Evolutionary conservation across 1,139 yeast species (phyloP), one percentile per base, ranked within the genome.

Genomic region (Lodderomyces orthopsilosis): DNA sequence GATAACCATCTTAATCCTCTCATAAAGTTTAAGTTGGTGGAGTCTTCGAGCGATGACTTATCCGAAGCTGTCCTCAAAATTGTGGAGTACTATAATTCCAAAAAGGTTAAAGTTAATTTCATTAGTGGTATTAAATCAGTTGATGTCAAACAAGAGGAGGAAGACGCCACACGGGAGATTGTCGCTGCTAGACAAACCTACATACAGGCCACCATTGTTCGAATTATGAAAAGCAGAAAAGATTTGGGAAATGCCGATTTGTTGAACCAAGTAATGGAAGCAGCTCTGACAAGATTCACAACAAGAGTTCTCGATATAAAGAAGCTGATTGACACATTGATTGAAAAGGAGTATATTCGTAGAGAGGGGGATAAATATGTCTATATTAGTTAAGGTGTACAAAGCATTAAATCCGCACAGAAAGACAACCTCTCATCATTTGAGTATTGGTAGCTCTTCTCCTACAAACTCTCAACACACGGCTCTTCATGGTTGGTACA

Each of bases 171-270:
- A 55, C 85, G 84, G 63, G 96, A 90, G 59, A 81, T 93, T 50
- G 90, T 84, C 54, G 93, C 89, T 57, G 88, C 90, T 48, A 81
- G 98, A 56, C 88, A 85, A 68, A 81, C 86, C 59, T 85, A 84
- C 66, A 74, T 93, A 56, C 88, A 90, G 59, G 96, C 98, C 1
- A 87, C 95, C 57, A 89, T 93, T 65, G 98, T 93, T 37, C 79
- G 98, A 57, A 88, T 93, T 57, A 93, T 93, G 98, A 93, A 93
- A 69, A 91, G 96, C 1, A 79, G 97, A 58, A 86, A 90, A 63
- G 75, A 74, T 41, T 73, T 89, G 54, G 80, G 81, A 50, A 97
- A 90, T 60, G 85, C 85, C 41, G 83, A 83, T 42, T 75, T 93
- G 57, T 83, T 91, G 42, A 89, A 86, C 54, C 98, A 93, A 63